phyloP scores from a whole-genome alignment of 305 asterid genomes.

The Solanum hybrid region DNA sequence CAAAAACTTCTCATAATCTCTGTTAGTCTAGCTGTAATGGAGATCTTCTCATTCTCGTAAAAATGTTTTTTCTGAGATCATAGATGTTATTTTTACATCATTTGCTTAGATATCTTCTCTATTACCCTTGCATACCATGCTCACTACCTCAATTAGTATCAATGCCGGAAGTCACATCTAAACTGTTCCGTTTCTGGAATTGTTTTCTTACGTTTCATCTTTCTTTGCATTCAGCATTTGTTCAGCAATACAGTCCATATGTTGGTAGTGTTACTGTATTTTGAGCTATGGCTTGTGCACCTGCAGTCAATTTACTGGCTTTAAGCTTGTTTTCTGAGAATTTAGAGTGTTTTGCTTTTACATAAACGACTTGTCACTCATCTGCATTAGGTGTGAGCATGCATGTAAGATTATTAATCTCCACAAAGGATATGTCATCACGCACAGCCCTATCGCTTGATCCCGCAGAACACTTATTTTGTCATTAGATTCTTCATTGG shows the following conservation, averaged over 20 bases:
- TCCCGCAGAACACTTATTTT: background rate
- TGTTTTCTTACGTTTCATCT: background rate
- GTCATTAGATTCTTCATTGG: background rate
- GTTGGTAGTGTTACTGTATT: background rate
- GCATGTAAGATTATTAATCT: background rate
- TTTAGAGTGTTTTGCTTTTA: background rate
- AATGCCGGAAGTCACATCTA: background rate
- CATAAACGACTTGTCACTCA: background rate
- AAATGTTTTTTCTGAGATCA: background rate
- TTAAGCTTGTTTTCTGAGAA: background rate
- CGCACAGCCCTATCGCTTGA: background rate
- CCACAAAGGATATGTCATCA: background rate
- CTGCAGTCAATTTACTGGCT: background rate
- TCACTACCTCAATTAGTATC: background rate
- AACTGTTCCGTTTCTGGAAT: background rate
- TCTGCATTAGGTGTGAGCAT: background rate
- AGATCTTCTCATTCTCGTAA: background rate
- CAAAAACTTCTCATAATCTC: background rate
- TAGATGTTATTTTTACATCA: background rate
- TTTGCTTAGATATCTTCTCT: background rate
- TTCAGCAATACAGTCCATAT: background rate
- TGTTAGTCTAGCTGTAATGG: background rate
- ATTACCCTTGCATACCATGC: background rate
- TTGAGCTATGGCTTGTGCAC: background rate
- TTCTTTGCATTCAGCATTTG: background rate